Percentiles rank a stretch among this genome's conserved stretches.
phyloP scores from a whole-genome alignment of 148 eudicot species.

The Bassia scoparia region DNA sequence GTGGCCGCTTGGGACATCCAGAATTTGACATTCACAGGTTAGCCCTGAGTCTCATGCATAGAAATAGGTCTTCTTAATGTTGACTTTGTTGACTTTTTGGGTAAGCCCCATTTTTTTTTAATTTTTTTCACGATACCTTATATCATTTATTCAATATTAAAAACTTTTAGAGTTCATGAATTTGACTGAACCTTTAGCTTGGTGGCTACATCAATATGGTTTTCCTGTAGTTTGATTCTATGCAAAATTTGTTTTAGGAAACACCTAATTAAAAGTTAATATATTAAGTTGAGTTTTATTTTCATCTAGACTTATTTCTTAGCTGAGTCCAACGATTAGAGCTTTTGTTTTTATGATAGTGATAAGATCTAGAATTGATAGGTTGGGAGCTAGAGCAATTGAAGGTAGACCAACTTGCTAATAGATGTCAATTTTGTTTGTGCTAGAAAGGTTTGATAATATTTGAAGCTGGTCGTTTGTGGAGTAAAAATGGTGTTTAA shows the following conservation, averaged over 20 bases:
- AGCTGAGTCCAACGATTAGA: neutral
- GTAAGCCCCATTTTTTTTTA: too few species aligned
- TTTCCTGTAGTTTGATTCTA: neutral
- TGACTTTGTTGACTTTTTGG: too few species aligned
- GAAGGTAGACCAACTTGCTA: neutral
- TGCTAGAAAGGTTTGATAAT: neutral
- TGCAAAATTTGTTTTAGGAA: neutral
- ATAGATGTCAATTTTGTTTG: neutral
- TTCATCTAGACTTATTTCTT: neutral
- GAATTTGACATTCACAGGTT: constrained; percentile 99
- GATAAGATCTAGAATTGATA: too few species aligned
- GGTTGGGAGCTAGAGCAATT: too few species aligned
- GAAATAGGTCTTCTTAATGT: neutral
- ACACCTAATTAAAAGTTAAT: neutral
- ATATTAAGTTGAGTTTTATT: neutral
- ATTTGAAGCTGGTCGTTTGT: neutral
- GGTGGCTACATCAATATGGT: neutral
- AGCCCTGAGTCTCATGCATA: neutral
- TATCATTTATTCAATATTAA: neutral
- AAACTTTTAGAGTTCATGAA: neutral
- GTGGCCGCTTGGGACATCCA: constrained; percentile 98
- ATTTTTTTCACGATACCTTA: too few species aligned
- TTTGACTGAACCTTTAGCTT: neutral
- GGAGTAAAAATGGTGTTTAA: neutral
- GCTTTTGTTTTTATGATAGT: neutral